Conservation (phyloP, 1,284 basidiomycete species). For the Veloboletus limbatus region DNA sequence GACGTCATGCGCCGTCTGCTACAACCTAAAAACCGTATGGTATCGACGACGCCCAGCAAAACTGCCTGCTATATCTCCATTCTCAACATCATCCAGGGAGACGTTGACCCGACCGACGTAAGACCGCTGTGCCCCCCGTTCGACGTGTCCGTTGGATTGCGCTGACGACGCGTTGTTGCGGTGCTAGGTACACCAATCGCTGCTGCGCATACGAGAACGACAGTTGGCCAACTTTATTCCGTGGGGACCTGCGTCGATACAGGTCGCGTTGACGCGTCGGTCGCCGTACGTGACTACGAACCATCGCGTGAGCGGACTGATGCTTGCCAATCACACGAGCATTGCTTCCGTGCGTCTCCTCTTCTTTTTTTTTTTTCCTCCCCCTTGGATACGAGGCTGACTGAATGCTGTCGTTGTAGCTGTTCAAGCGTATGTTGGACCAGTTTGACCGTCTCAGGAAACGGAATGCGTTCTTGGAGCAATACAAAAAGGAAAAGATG, state of each 20-base stretch:
- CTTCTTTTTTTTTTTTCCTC: no score
- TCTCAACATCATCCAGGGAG: conserved; percentile 97
- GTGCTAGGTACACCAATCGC: conserved; percentile 88
- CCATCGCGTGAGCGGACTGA: conserved; percentile 94
- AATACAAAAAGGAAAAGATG: conserved; percentile 96
- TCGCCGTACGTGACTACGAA: conserved; percentile 88
- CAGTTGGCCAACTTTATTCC: conserved; percentile 98
- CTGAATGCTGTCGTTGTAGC: conserved; percentile 41
- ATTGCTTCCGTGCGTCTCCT: conserved; percentile 76
- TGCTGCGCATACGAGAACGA: conserved; percentile 93
- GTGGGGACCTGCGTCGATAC: conserved; percentile 98
- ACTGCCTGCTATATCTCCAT: conserved; percentile 97
- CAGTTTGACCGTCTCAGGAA: conserved; percentile 90
- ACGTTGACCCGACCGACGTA: conserved; percentile 97
- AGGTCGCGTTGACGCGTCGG: conserved; percentile 91
- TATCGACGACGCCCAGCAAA: conserved; percentile 90
- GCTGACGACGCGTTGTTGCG: conserved; percentile 7
- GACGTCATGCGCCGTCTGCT: conserved; percentile 98
- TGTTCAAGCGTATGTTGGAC: conserved; percentile 95
- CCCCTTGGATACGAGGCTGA: no score
- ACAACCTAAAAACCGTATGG: conserved; percentile 99
- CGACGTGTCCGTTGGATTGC: background rate
- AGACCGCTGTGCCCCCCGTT: conserved; percentile 26
- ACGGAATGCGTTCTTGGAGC: conserved; percentile 94
- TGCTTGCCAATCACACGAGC: conserved; percentile 99